phyloP scores from a whole-genome alignment of 768 basidiomycete species.

The Trametopsis cervina region DNA sequence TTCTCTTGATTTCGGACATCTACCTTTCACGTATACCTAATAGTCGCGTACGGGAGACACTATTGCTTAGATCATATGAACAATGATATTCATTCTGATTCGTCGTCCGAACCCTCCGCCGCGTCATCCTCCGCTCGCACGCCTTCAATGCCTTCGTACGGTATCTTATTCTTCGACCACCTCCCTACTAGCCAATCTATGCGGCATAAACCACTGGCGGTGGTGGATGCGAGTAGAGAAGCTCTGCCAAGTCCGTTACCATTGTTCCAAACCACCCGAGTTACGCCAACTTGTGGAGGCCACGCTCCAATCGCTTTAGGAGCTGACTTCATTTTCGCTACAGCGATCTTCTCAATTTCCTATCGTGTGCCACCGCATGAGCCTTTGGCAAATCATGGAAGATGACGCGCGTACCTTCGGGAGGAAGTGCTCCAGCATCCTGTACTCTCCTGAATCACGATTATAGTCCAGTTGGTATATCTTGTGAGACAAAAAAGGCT shows the following conservation, averaged over 20 bases:
- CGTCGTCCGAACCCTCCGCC: constrained; percentile 22
- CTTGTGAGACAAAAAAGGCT: constrained; percentile 76
- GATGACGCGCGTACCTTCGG: constrained; percentile 47
- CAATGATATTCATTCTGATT: constrained; percentile 12
- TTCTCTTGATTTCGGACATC: not conserved
- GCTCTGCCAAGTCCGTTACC: constrained; percentile 57
- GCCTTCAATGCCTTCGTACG: constrained; percentile 55
- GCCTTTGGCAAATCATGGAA: constrained; percentile 4
- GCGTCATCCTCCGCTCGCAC: constrained; percentile 48
- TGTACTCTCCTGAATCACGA: constrained; percentile 61
- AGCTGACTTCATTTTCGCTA: constrained; percentile 29
- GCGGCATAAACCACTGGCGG: constrained; percentile 79
- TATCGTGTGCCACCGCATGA: constrained; percentile 24
- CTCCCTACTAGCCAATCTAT: constrained; percentile 77
- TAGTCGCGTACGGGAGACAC: not conserved
- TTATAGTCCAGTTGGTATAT: constrained; percentile 88
- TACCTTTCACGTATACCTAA: not conserved
- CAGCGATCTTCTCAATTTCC: constrained; percentile 45
- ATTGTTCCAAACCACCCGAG: constrained; percentile 77
- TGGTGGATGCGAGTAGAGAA: constrained; percentile 67
- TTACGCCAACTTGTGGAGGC: constrained; percentile 71
- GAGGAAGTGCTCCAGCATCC: constrained; percentile 84
- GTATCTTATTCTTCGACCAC: constrained; percentile 60
- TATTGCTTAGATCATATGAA: not conserved
- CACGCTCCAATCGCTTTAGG: constrained; percentile 58